Base-by-base conservation (phyloP, 805 yeast genomes). In the Limtongia smithiae region DNA sequence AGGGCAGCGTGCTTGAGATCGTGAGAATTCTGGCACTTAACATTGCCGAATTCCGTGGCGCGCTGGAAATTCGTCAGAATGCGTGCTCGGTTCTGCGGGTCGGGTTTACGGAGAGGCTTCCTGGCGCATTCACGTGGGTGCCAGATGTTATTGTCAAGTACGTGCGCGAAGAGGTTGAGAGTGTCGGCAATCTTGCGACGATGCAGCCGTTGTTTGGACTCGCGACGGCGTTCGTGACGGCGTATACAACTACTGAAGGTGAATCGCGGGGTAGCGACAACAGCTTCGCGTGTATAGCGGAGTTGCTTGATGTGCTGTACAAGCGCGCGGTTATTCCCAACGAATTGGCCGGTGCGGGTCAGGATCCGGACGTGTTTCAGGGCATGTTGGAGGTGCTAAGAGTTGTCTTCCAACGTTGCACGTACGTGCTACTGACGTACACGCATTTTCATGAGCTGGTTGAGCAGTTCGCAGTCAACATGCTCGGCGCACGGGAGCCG, bases 101-200 rank as follows among this genome's bases (percentile, higher is more conserved):
- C 14, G 94, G 94, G 0, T 65, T 87, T 14, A 66, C 78, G 3
- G 95, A 87, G 60, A 63, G 71, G 3, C 64, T 79, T 4, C 71
- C 76, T 17, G 89, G 89, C 0, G 86, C 93, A 0, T 85, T 84
- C 64, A 80, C 76, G 8, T 75, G 84, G 50, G 66, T 68, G 0
- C 51, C 71, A 2, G 64, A 65, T 0, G 62, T 69, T 0, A 70
- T 80, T 5, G 47, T 79, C 25, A 64, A 67, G 51, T 54, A 36
- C 41, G 30, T 54, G 6, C 40, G 42, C n/a, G 38, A 21, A 15
- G 56, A 54, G 21, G 44, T 54, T 4, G 22, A 4, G 17, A 20
- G 20, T 8, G 24, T 50, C 21, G 46, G 53, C 14, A 22, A 28
- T 3, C 36, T 39, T 17, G 27, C 24, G 11, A 44, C 50, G 2